phyloP scores from a whole-genome alignment of 2,329 filamentous ascomycete species.

The Aspergillus pseudonomiae region DNA sequence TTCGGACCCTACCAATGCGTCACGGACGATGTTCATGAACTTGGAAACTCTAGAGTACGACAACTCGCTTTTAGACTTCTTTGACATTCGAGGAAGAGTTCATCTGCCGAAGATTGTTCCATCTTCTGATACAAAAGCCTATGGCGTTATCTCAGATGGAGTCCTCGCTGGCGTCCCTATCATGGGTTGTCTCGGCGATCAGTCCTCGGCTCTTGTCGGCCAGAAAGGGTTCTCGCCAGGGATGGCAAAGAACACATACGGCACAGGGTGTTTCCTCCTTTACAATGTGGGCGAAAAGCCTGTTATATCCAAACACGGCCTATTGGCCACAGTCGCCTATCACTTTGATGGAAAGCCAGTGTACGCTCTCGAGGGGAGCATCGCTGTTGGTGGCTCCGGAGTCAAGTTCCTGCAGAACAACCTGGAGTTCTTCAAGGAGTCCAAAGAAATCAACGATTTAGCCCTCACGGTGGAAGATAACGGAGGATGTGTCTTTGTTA shows the following conservation, averaged over 20 bases:
- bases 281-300: constrained; percentile 86
- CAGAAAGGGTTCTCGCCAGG: constrained; percentile 82
- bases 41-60: constrained; percentile 78
- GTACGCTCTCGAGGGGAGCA: constrained; percentile 82
- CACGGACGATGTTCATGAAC: constrained; percentile 92
- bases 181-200: constrained; percentile 80
- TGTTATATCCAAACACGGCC: constrained; percentile 79
- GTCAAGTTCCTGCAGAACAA: constrained; percentile 75
- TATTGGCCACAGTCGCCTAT: constrained; percentile 83
- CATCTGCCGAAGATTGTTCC: constrained; percentile 77
- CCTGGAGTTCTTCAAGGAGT: constrained; percentile 62
- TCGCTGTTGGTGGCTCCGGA: constrained; percentile 79
- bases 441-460: constrained; percentile 65
- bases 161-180: constrained; percentile 70
- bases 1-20: constrained; percentile 85
- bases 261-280: constrained; percentile 84
- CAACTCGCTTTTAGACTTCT: constrained; percentile 74
- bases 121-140: constrained; percentile 72
- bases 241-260: constrained; percentile 87
- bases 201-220: constrained; percentile 82
- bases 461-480: constrained; percentile 71
- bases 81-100: constrained; percentile 73
- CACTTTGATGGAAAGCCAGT: constrained; percentile 72
- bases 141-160: constrained; percentile 67
- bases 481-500: constrained; percentile 84